Base-by-base conservation (phyloP, 306 rosid species). In the Luffa aegyptiaca region DNA sequence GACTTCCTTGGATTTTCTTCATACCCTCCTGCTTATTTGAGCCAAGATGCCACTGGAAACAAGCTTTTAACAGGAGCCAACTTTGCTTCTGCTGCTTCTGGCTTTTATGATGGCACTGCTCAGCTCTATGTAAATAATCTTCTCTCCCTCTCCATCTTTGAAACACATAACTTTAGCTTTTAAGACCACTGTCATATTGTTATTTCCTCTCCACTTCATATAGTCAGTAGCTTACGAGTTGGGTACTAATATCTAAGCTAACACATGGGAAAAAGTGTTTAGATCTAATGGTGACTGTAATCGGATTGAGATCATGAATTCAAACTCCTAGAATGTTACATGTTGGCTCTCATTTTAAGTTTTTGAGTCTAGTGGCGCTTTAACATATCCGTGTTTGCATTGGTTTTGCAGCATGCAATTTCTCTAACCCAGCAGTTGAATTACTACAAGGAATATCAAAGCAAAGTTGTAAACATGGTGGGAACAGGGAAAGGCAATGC, bases 1-100 rank as follows among this genome's bases (percentile, higher is more conserved):
- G 90, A 91, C 46, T 55, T 12, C 78, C 92, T 89, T 35, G 93
- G 93, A n/a, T 91, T 91, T 78, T 76, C 89, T 13, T 83, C 88
- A 58, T 86, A 80, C 78, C 93, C 83, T 63, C 93, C 86, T 8
- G 88, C 96, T 52, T 89, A 89, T 87, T 86, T 89, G 44, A 87
- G 93, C 85, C 86, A 46, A 78, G 89, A 87, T 39, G 93, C 96
- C 56, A 58, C 51, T 53, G 93, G 90, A 17, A 78, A 84, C 59
- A 84, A 82, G 57, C 86, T 89, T 73, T 62, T 87, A 84, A 85
- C 81, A 4, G 93, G 93, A 85, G 90, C 82, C 76, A 91, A 87
- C 87, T 87, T 91, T 84, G 93, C 91, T 56, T 89, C 91, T 3
- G 96, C 85, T 75, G 87, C 86, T 77, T 89, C 93, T 69, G 96